These are phyloP conservation scores for Graphilbum fragrans DNA, from an alignment of 2,329 filamentous ascomycete species.

Conservation along the genomic window DNA sequence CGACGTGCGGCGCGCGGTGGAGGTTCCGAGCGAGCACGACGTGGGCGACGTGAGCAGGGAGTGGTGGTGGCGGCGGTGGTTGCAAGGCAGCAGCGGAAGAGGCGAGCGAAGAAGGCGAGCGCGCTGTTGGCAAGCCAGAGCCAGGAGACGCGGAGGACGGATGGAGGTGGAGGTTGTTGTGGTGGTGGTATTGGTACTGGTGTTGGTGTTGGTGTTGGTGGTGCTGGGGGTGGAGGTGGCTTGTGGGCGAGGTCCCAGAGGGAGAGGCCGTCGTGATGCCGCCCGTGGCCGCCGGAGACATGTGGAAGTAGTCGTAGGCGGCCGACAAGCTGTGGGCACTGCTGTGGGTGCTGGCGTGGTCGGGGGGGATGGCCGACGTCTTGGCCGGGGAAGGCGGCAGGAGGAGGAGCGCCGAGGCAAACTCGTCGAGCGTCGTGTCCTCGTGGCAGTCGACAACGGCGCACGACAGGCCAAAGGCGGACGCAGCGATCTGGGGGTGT, in stretches of 20 bases:
- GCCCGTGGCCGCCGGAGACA: no score
- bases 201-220: no score
- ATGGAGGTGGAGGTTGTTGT: no score
- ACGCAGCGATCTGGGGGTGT: slow-evolving; percentile 43
- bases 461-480: slow-evolving; percentile 61
- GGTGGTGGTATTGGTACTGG: no score
- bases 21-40: slow-evolving; percentile 74
- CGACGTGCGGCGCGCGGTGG: slow-evolving; percentile 55
- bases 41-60: slow-evolving; percentile 51
- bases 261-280: no score
- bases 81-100: neutral
- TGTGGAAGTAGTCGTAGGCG: no score
- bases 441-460: slow-evolving; percentile 61
- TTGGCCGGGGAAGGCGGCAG: neutral
- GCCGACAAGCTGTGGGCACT: neutral
- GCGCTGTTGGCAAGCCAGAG: no score
- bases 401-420: slow-evolving; percentile 51
- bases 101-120: neutral
- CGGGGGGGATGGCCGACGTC: neutral
- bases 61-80: slow-evolving; percentile 7
- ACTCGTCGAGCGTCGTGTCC: slow-evolving; percentile 68
- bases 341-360: neutral
- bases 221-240: no score
- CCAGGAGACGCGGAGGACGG: no score
- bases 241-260: no score